These are phyloP conservation scores for Cercophora scortea DNA, from an alignment of 495 filamentous ascomycete genomes.

Conservation along the genomic window DNA sequence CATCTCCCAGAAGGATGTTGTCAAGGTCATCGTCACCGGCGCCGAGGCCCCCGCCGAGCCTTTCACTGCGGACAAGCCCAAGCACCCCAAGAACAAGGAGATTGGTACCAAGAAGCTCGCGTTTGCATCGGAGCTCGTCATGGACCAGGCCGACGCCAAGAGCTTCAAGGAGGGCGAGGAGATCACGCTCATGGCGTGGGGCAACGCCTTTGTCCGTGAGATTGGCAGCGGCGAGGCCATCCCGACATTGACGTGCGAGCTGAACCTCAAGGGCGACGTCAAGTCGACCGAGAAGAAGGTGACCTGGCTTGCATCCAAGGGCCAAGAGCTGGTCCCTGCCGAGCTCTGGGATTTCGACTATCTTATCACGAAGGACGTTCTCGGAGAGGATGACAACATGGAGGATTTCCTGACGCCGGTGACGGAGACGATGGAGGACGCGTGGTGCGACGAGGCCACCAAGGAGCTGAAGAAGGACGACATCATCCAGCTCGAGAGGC, in stretches of 20 bases:
- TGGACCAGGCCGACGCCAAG: constrained; percentile 83
- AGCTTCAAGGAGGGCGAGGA: constrained; percentile 79
- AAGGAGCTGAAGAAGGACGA: constrained; percentile 67
- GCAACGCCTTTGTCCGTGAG: constrained; percentile 73
- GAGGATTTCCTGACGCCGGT: constrained; percentile 71
- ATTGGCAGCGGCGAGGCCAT: constrained; percentile 50
- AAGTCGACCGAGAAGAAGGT: constrained; percentile 94
- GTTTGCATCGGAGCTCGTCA: constrained; percentile 59
- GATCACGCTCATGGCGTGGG: constrained; percentile 94
- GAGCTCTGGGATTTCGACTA: constrained; percentile 89
- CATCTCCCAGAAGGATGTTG: constrained; percentile 56
- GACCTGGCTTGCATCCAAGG: constrained; percentile 74
- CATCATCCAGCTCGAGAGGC: constrained; percentile 90
- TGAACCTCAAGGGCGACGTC: constrained; percentile 82
- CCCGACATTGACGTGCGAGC: constrained; percentile 62
- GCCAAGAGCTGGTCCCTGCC: constrained; percentile 68
- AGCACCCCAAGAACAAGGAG: constrained; percentile 79
- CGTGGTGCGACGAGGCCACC: constrained; percentile 74
- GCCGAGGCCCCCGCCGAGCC: constrained; percentile 52
- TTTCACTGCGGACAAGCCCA: constrained; percentile 65
- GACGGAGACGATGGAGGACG: constrained; percentile 69
- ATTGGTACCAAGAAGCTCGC: constrained; percentile 79
- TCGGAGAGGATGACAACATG: constrained; percentile 71
- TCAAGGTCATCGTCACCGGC: constrained; percentile 62
- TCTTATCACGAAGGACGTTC: constrained; percentile 84